A percentile compares a stretch with the other conserved stretches of the same genome.
Evolutionary conservation across 148 eudicot genomes (phyloP).

Genomic region (Rhododendron ovatum): DNA sequence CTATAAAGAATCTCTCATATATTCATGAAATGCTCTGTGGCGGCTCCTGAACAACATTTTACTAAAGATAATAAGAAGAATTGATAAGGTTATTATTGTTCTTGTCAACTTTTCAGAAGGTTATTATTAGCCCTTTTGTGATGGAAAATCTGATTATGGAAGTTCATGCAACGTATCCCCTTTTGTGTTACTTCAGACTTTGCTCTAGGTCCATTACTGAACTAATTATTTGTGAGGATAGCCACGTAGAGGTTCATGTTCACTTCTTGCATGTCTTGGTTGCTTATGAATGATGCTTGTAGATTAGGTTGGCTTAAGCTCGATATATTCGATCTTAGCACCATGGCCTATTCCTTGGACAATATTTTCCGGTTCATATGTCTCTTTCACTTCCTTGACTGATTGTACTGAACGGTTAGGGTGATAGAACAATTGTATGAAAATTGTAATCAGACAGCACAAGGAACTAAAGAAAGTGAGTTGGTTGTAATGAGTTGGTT

Average conservation of each 20-base stretch:
- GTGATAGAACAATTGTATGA: too few species aligned
- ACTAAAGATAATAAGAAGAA: neutral
- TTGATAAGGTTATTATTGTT: neutral
- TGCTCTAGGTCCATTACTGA: neutral
- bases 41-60: neutral
- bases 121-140: neutral
- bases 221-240: neutral
- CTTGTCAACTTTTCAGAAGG: neutral
- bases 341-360: neutral
- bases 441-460: too few species aligned
- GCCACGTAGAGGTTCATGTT: neutral
- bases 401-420: too few species aligned
- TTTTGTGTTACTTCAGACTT: neutral
- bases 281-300: neutral
- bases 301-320: neutral
- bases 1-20: neutral
- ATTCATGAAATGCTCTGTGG: neutral
- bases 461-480: too few species aligned
- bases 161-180: neutral
- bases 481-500: too few species aligned
- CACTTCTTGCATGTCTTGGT: neutral
- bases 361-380: neutral
- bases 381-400: too few species aligned
- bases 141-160: neutral
- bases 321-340: neutral